A percentile compares a stretch with the other conserved stretches of the same genome.
Conservation (phyloP, 2,329 filamentous ascomycete species). For the Cordyceps cateniannulata region DNA sequence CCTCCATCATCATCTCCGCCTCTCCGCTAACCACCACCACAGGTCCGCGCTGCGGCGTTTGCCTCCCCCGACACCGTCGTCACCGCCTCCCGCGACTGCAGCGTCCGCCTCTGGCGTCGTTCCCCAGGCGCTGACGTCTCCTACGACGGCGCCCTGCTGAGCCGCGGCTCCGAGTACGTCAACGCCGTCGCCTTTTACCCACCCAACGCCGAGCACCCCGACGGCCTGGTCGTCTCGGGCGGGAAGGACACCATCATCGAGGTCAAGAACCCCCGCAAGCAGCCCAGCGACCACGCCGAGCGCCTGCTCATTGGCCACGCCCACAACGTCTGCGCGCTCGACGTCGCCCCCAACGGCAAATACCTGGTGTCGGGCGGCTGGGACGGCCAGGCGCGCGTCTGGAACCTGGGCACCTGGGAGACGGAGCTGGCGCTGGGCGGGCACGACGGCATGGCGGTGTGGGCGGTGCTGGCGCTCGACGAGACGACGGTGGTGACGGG, state of each 20-base stretch:
- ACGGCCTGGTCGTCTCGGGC: slow-evolving; percentile 79
- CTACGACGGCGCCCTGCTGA: slow-evolving; percentile 73
- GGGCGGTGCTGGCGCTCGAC: slow-evolving; percentile 84
- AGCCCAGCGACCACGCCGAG: slow-evolving; percentile 70
- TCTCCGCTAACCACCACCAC: slow-evolving; percentile 16
- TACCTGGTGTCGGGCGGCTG: slow-evolving; percentile 88
- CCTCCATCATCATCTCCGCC: not conserved
- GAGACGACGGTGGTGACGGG: slow-evolving; percentile 78
- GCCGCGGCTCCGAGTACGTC: slow-evolving; percentile 77
- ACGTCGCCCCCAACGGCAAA: slow-evolving; percentile 64
- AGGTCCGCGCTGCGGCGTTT: slow-evolving; percentile 86
- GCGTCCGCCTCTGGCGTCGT: slow-evolving; percentile 79
- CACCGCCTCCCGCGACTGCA: slow-evolving; percentile 87
- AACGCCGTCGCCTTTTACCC: slow-evolving; percentile 76
- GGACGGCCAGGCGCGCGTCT: slow-evolving; percentile 83
- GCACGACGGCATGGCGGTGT: slow-evolving; percentile 71
- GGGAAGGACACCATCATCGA: slow-evolving; percentile 93
- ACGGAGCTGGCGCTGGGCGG: slow-evolving; percentile 63
- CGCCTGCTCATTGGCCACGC: slow-evolving; percentile 80
- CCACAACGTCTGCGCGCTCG: slow-evolving; percentile 81
- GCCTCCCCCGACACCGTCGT: slow-evolving; percentile 65
- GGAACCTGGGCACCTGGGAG: slow-evolving; percentile 83
- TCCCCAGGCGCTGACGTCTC: slow-evolving; percentile 56
- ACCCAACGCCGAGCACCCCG: slow-evolving; percentile 59
- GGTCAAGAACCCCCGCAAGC: slow-evolving; percentile 64